phyloP scores from a whole-genome alignment of 2,329 filamentous ascomycete genomes.

The Ilyonectria sp. region DNA sequence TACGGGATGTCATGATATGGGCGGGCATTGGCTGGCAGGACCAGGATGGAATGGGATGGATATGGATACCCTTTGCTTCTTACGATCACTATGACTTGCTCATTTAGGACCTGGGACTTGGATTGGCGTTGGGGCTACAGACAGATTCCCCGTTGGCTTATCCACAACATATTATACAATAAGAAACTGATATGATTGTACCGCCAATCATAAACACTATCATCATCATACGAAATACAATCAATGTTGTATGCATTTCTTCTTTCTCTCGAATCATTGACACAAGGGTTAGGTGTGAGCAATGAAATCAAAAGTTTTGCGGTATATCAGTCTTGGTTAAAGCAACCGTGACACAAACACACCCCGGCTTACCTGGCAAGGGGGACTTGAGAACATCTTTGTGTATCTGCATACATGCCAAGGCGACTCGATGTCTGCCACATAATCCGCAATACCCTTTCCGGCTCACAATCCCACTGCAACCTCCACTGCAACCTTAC shows the following conservation, averaged over 20 bases:
- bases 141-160: not conserved
- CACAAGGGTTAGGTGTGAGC: too few species aligned
- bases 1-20: not conserved
- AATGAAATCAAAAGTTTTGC: too few species aligned
- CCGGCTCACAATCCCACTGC: not conserved
- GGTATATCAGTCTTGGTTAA: too few species aligned
- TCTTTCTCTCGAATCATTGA: too few species aligned
- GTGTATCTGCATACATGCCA: not conserved
- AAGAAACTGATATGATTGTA: not conserved
- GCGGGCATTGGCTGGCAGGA: not conserved
- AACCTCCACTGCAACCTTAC: not conserved
- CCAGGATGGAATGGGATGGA: slow-evolving; percentile 10
- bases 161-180: not conserved
- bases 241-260: not conserved
- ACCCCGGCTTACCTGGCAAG: too few species aligned
- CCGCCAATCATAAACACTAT: not conserved
- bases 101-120: not conserved
- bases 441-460: not conserved
- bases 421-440: not conserved
- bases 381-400: not conserved
- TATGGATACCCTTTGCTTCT: slow-evolving; percentile 42
- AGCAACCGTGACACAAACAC: too few species aligned
- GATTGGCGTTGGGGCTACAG: not conserved
- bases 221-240: not conserved
- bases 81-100: slow-evolving; percentile 11